Evolutionary conservation across 2,329 filamentous ascomycete genomes (phyloP), one percentile per base, ranked within the genome.

Genomic region (Xylariaceae sp.): DNA sequence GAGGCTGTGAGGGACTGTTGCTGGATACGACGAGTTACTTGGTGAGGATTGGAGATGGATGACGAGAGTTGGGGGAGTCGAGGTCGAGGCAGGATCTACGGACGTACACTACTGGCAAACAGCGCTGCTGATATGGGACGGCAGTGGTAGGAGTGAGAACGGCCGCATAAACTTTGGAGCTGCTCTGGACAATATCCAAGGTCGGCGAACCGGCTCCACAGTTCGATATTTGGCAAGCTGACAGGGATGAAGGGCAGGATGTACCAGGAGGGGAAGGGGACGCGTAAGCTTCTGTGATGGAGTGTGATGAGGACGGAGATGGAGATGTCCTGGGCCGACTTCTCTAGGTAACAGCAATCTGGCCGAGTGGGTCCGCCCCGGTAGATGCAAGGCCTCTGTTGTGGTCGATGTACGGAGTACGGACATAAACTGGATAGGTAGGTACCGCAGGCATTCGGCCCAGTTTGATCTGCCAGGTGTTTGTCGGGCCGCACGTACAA

Each of bases 221-320:
- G 13, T 39, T 47, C 43, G 56, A 44, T 32, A 57, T 63, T 62
- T 61, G 55, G 58, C 54, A 36, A 34, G 53, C 47, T 47, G 52
- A 52, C 63, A 62, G 59, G 55, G 59, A 62, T 62, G 16, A 7
- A 29, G 50, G 59, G 43, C 44, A 59, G 58, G 55, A 57, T 62
- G 60, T 46, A 61, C 61, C 54, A 59, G 62, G 61, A 67, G 64
- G 65, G 63, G 64, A 65, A 59, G 67, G 56, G 68, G 68, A 67
- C 69, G 69, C 69, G 69, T 71, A 67, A 70, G 65, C 65, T 61
- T 61, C 59, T 63, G 63, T 56, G 59, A 63, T 56, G 51, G 56
- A 47, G 45, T 43, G 36, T 36, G 46, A 55, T 55, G 54, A 49
- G 44, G 51, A 45, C 29, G 21, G 37, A 30, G 21, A 47, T 34